Base-by-base conservation (phyloP, 2,329 filamentous ascomycete genomes). In the Clarireedia hainanense region DNA sequence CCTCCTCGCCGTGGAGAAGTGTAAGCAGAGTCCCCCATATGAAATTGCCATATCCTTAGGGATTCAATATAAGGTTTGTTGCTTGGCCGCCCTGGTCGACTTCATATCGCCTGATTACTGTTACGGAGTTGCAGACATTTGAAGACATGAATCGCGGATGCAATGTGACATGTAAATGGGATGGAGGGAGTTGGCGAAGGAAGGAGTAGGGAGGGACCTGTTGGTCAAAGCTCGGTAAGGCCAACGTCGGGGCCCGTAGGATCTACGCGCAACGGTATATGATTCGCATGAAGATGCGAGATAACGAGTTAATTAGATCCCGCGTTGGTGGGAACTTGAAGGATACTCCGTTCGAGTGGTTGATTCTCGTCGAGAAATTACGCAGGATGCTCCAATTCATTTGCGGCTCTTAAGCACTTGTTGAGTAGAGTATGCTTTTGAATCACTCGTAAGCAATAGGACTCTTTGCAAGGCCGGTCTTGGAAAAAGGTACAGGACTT, bases 221-320 rank as follows among this genome's bases (percentile, higher is more conserved):
- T 39, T 49, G 47, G 47, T 20, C 47, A 49, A 36, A 49, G 47
- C 47, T 49, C 42, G 3, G 17, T 49, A 26, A 39, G 47, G 47
- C 47, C 37, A 34, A 42, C 20, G 24, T 43, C 39, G 49, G 5
- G 49, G 15, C 23, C 42, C 26, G 24, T 27, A 47, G 26, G 30
- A 52, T 53, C 42, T 53, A 12, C 30, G 47, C 39, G 26, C 42
- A 34, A 9, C 10, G 30, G 30, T 34, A 12, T 9, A 26, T 45
- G 20, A 52, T 14, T 17, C n/a, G n/a, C n/a, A 39, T 17, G 6
- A 39, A 39, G 12, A 17, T 39, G 37, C 26, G 30, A 34, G 10
- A 34, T 14, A 34, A 34, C 30, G 17, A 17, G 39, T 42, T n/a
- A 42, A 42, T n/a, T 42, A 42, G 15, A n/a, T 42, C 5, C 39